A percentile compares a stretch with the other conserved stretches of the same genome.
Conservation (phyloP, 2,329 filamentous ascomycete genomes). For the Chrysosphaeria jannelii region DNA sequence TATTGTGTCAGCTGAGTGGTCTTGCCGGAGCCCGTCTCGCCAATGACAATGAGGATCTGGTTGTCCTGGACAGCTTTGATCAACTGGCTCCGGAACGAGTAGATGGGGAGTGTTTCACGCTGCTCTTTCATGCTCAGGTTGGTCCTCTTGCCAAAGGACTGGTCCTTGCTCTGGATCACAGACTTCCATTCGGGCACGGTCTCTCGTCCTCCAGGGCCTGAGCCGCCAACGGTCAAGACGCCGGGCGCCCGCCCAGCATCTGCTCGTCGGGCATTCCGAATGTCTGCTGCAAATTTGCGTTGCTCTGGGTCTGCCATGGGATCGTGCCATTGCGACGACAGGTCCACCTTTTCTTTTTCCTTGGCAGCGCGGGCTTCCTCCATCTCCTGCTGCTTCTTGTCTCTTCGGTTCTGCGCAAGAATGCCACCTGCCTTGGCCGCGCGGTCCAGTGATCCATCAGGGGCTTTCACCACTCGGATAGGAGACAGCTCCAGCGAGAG, state of each 20-base stretch:
- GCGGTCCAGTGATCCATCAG: conserved; percentile 90
- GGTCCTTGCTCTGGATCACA: conserved; percentile 48
- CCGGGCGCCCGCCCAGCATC: conserved; percentile 8
- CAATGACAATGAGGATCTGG: conserved; percentile 82
- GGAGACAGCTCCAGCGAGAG: conserved; percentile 84
- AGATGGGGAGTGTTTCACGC: conserved; percentile 68
- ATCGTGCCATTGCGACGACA: conserved; percentile 83
- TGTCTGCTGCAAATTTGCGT: conserved; percentile 64
- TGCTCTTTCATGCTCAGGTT: conserved; percentile 87
- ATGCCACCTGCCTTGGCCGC: conserved; percentile 82
- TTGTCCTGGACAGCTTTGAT: conserved; percentile 68
- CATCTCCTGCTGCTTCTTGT: conserved; percentile 64
- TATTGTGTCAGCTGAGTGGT: conserved; percentile 93
- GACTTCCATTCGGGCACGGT: conserved; percentile 80
- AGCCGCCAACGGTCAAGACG: too few species aligned
- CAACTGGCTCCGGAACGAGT: conserved; percentile 58
- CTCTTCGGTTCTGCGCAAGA: conserved; percentile 67
- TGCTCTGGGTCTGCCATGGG: conserved; percentile 74
- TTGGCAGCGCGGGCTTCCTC: conserved; percentile 51
- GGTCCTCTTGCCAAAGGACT: conserved; percentile 61
- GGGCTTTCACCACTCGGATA: conserved; percentile 87
- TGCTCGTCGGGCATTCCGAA: conserved; percentile 24
- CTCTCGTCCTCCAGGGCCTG: conserved; percentile 11
- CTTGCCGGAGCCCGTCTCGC: conserved; percentile 90
- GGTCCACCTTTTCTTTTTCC: conserved; percentile 55